Evolutionary conservation across 768 basidiomycete species (phyloP).

Genomic region (Mycena crocata): DNA sequence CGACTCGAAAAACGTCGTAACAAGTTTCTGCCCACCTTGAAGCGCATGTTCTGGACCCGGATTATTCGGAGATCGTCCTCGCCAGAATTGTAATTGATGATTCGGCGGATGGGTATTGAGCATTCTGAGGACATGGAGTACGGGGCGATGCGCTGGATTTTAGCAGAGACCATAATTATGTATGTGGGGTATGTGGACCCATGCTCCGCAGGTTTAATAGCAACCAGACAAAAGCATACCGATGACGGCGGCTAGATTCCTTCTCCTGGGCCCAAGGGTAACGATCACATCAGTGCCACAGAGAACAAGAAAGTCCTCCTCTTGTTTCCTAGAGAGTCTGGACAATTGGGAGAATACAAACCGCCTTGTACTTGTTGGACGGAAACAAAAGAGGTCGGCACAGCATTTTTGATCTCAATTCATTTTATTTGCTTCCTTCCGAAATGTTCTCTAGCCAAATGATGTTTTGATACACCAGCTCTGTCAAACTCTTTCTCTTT

Average conservation of each 20-base stretch:
- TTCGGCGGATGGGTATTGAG: conserved; percentile 21
- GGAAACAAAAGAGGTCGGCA: not conserved
- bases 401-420: no score
- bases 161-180: conserved; percentile 19
- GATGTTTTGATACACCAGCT: no score
- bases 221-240: conserved; percentile 2
- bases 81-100: conserved; percentile 11
- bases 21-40: conserved; percentile 36
- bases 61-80: conserved; percentile 23
- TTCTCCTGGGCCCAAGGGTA: not conserved
- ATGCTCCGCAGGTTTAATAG: conserved; percentile 21
- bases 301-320: conserved; percentile 3
- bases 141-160: conserved; percentile 16
- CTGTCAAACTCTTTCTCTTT: no score
- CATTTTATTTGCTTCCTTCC: no score
- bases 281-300: conserved; percentile 5
- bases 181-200: not conserved
- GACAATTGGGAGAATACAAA: not conserved
- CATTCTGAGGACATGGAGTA: conserved; percentile 21
- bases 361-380: not conserved
- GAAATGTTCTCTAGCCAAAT: no score
- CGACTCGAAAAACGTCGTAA: conserved; percentile 29
- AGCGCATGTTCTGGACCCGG: conserved; percentile 35
- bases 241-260: conserved; percentile 9
- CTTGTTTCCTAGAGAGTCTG: conserved; percentile 6